Percentiles rank a stretch among this genome's conserved stretches.
These are phyloP conservation scores for Thelonectria discophora DNA, from an alignment of 2,329 filamentous ascomycete species.

Conservation along the genomic window DNA sequence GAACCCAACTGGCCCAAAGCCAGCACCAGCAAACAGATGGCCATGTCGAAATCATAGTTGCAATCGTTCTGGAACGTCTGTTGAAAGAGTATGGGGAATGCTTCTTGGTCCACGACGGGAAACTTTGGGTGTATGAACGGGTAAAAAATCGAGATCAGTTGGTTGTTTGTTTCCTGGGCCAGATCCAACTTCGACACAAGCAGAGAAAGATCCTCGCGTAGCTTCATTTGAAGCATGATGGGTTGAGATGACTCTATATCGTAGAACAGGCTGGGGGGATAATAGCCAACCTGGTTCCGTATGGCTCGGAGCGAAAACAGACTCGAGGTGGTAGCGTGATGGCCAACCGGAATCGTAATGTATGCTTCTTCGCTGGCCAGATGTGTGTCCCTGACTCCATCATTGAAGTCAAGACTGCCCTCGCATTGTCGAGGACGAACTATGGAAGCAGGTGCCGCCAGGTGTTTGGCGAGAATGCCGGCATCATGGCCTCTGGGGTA, in stretches of 20 bases:
- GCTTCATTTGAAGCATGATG: neutral
- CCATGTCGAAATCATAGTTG: neutral
- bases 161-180: neutral
- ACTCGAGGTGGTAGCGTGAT: constrained; percentile 32
- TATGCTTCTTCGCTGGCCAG: neutral
- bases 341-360: constrained; percentile 30
- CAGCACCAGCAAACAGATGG: neutral
- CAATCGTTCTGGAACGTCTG: neutral
- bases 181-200: neutral
- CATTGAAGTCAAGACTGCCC: neutral
- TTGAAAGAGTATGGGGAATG: neutral
- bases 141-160: neutral
- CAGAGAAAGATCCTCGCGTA: neutral
- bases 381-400: neutral
- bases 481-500: neutral
- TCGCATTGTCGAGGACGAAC: neutral
- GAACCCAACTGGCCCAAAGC: neutral
- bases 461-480: neutral
- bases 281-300: neutral
- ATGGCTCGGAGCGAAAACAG: constrained; percentile 27
- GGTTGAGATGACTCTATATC: neutral
- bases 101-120: neutral
- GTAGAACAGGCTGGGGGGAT: neutral
- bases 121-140: neutral
- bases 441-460: neutral